Evolutionary conservation across 805 yeast species (phyloP).

Genomic region (Brettanomyces anomalus): DNA sequence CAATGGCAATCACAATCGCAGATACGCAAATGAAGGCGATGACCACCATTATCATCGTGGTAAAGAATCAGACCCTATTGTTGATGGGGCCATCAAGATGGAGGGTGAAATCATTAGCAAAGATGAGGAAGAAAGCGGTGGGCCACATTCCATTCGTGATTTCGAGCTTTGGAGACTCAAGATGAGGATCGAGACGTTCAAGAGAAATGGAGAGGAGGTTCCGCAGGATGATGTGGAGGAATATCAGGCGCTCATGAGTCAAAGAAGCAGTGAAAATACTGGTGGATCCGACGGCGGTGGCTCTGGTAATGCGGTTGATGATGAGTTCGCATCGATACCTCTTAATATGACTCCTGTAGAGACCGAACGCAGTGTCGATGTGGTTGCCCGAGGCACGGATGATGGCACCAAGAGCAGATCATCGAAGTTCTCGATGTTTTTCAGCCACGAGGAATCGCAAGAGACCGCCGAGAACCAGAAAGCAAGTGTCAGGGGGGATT

Average conservation of each 20-base stretch:
- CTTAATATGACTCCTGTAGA: not conserved
- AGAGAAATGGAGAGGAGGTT: conserved; percentile 34
- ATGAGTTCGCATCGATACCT: conserved; percentile 7
- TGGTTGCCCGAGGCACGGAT: not conserved
- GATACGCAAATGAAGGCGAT: not conserved
- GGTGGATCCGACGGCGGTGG: not conserved
- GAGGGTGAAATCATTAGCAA: conserved; percentile 29
- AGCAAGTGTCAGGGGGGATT: not conserved
- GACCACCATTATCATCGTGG: not conserved
- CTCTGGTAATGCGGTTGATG: conserved; percentile 6
- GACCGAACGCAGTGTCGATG: not conserved
- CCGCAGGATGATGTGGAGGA: conserved; percentile 19
- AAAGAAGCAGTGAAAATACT: not conserved
- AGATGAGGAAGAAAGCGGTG: conserved; percentile 17
- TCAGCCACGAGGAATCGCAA: conserved; percentile 13
- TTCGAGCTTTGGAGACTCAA: conserved; percentile 51
- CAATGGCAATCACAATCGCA: conserved; percentile 7
- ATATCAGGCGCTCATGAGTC: conserved; percentile 9
- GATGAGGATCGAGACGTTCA: conserved; percentile 42
- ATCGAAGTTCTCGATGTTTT: conserved; percentile 21
- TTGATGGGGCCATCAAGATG: conserved; percentile 13
- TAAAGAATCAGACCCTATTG: conserved; percentile 2
- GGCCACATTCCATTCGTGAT: conserved; percentile 38
- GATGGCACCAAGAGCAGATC: not conserved
- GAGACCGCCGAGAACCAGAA: conserved; percentile 36